Base-by-base conservation (phyloP, 2,329 filamentous ascomycete genomes). In the Pseudocercospora cruenta region DNA sequence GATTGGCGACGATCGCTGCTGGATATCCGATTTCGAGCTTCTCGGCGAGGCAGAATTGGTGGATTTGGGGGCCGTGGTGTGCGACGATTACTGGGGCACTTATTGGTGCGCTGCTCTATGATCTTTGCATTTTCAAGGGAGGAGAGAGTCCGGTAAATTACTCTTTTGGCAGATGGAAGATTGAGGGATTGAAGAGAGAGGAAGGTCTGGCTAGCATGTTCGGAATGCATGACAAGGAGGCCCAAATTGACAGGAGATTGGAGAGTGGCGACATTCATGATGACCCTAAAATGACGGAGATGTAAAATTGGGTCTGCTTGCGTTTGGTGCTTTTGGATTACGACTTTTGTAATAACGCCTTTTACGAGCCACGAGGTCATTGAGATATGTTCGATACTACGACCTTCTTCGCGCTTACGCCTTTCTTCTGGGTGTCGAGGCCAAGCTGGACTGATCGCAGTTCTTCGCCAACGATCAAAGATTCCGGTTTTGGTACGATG, bases 81-180 rank as follows among this genome's bases (percentile, higher is more conserved):
- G 83, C 79, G 1, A 76, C 82, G 0, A 70, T 83, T 1, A 67
- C 71, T 2, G 83, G 82, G 1, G 78, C 80, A 0, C 71, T 84
- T 2, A 69, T 80, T 14, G 83, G 83, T 0, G 82, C 72, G 0
- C 78, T 83, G 36, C 64, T 85, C 33, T 85, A 85, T 70, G 83
- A 85, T 72, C 76, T 78, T n/a, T 79, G 81, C 53, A 82, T 85
- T 58, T 86, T 85, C 72, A 82, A 82, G 6, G 74, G 74, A 26
- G 82, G 82, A 1, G 84, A 85, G 70, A 81, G 79, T 60, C 84
- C 83, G 0, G 79, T 85, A n/a, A 85, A 85, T 68, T 85, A 85
- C 70, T 80, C 69, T 8, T 67, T 81, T 3, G 63, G 66, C 24
- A 63, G 70, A 9, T 74, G 74, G 71, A 70, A 69, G 63, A 63